Conservation (phyloP, 805 yeast species). For the Zygoascus flipseniorum region DNA sequence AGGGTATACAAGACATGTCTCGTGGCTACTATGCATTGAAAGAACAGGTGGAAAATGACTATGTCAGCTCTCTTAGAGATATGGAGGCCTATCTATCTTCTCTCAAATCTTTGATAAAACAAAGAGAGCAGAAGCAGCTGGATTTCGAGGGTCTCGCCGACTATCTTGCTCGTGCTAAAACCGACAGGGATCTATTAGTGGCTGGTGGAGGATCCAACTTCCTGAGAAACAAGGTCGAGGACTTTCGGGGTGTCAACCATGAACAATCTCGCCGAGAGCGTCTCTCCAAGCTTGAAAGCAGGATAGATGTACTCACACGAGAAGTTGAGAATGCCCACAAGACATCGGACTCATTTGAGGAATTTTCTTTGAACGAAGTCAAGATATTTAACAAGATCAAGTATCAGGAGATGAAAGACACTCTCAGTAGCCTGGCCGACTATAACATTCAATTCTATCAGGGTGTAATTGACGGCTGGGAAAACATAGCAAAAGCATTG, state of each 20-base stretch:
- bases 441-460: constrained; percentile 67
- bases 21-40: constrained; percentile 37
- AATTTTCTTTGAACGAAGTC: constrained; percentile 48
- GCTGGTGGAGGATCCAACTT: constrained; percentile 46
- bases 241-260: constrained; percentile 54
- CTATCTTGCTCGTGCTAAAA: constrained; percentile 61
- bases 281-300: constrained; percentile 40
- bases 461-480: constrained; percentile 64
- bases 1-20: constrained; percentile 38
- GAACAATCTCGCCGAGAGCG: constrained; percentile 47
- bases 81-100: constrained; percentile 71
- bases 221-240: constrained; percentile 50
- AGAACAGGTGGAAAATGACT: constrained; percentile 62
- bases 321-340: constrained; percentile 46
- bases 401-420: constrained; percentile 62
- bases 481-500: constrained; percentile 14
- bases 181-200: constrained; percentile 50
- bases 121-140: constrained; percentile 83
- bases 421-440: constrained; percentile 66
- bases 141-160: constrained; percentile 83
- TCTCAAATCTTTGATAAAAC: constrained; percentile 59
- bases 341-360: constrained; percentile 46
- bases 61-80: constrained; percentile 75
- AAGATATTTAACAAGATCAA: constrained; percentile 71
- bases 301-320: constrained; percentile 39